phyloP scores from a whole-genome alignment of 2,329 filamentous ascomycete genomes.

The Xylariaceae sp. region DNA sequence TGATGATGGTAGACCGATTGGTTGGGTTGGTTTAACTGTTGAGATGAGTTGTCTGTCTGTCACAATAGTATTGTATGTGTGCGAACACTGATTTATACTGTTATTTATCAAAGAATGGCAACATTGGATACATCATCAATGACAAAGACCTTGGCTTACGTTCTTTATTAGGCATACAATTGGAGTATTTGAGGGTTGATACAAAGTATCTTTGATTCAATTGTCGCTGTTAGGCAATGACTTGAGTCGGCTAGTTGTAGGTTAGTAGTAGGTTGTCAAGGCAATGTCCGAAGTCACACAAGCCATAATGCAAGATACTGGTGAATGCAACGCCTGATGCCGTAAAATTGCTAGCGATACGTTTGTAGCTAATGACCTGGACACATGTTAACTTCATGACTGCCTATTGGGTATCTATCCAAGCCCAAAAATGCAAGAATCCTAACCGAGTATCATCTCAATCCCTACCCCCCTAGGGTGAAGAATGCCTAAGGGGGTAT shows the following conservation, averaged over 20 bases:
- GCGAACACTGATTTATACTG: background rate
- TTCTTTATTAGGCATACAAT: background rate
- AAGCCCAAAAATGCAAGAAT: constrained; percentile 2
- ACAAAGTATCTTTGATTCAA: background rate
- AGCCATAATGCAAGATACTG: too few relatives aligned
- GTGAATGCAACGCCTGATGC: background rate
- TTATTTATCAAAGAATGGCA: background rate
- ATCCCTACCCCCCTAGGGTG: background rate
- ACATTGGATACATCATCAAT: background rate
- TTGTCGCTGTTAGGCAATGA: background rate
- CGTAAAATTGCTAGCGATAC: background rate
- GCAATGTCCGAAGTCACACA: too few relatives aligned
- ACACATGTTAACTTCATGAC: background rate
- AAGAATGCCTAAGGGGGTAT: constrained; percentile 5
- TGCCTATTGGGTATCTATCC: constrained; percentile 12
- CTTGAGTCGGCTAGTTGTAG: too few relatives aligned
- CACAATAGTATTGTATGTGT: background rate
- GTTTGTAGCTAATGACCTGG: background rate
- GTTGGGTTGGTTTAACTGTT: background rate
- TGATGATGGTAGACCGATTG: background rate
- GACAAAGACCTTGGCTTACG: background rate
- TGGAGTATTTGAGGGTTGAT: background rate
- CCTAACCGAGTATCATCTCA: constrained; percentile 1
- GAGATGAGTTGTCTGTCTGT: background rate
- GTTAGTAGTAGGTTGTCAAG: too few relatives aligned